These are phyloP conservation scores for Heliosperma pusillum DNA, from an alignment of 148 eudicot species.

Conservation along the genomic window DNA sequence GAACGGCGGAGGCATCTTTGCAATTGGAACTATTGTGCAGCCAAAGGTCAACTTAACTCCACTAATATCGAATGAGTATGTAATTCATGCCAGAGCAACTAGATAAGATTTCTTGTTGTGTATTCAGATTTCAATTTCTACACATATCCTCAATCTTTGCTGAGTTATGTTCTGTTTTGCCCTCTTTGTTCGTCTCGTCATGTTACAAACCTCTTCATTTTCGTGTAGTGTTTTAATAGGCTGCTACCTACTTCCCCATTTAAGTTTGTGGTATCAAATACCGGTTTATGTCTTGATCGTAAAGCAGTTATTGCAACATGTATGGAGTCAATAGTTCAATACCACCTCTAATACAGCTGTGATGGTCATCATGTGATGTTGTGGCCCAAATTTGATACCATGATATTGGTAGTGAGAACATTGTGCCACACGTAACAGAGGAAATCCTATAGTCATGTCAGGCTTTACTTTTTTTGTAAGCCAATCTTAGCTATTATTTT, in stretches of 20 bases:
- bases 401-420: background rate
- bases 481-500: too few species aligned
- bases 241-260: background rate
- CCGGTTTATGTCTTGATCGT: too few species aligned
- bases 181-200: background rate
- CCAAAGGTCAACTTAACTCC: slow-evolving; percentile 88
- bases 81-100: slow-evolving; percentile 17
- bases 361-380: too few species aligned
- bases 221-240: background rate
- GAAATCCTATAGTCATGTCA: background rate
- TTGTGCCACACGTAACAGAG: too few species aligned
- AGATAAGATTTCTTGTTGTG: background rate
- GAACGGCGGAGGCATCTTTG: slow-evolving; percentile 95
- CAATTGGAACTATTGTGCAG: slow-evolving; percentile 85
- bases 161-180: background rate
- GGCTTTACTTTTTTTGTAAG: background rate
- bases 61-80: slow-evolving; percentile 69
- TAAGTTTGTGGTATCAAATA: background rate
- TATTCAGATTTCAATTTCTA: background rate
- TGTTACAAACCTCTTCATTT: background rate
- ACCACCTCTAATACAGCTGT: too few species aligned
- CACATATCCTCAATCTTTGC: background rate
- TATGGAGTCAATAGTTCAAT: too few species aligned
- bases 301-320: too few species aligned
- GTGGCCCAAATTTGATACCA: too few species aligned